Base-by-base conservation (phyloP, 192 early-diverging fungal genomes). In the Backusella australiensis region DNA sequence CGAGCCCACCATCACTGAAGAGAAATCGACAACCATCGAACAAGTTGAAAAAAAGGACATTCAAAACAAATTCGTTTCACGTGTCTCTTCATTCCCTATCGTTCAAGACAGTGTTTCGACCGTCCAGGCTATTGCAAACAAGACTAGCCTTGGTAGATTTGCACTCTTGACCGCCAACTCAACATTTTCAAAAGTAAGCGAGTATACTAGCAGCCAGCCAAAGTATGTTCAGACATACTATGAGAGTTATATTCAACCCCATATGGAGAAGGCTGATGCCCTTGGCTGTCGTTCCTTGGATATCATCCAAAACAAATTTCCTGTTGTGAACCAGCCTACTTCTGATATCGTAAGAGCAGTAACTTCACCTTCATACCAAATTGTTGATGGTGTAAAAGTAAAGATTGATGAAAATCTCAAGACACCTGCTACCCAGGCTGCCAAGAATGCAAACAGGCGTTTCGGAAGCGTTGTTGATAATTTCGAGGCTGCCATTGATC, bases 281-380 rank as follows among this genome's bases (percentile, higher is more conserved):
- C 80, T 91, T 29, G 92, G 90, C 36, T 87, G 86, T 29, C 83
- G 85, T 32, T 91, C 91, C 15, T 84, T 94, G n/a, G 90, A 91
- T 72, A 53, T 87, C 12, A 72, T 94, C 39, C 90, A 92, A 73
- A 77, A 73, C 4, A 84, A 78, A 46, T 89, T 91, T 82, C 93
- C 93, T 9, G 85, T 91, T 63, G 84, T 93, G 39, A 86, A 79
- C 35, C 81, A 88, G 77, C 87, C 91, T 56, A 91, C 90, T 12
- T 79, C 78, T 68, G 89, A 92, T 75, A 87, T 93, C 59, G 82
- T 93, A 26, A 78, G 81, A 44, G 79, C 82, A 6, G 85, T 92
- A 38, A 87, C 85, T 72, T 77, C 79, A 71, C 86, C 88, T 49
- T 77, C 77, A 82, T 78, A 87, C 87, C 52, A 85, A 85, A 66